These are phyloP conservation scores for Monosporascus sp. DNA, from an alignment of 2,329 filamentous ascomycete species.

Conservation along the genomic window DNA sequence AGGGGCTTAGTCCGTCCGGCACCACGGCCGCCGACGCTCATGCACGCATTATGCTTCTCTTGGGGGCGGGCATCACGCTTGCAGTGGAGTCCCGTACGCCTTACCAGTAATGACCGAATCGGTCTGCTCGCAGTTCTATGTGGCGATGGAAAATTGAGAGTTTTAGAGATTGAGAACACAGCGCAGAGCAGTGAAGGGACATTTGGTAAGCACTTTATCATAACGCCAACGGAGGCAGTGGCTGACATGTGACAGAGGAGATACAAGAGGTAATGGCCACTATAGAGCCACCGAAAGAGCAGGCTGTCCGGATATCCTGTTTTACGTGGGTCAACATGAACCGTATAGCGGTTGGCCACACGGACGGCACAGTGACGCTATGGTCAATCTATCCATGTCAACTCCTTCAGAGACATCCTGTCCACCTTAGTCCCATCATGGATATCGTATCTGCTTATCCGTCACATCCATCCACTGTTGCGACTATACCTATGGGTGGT, in stretches of 20 bases:
- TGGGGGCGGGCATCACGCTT: constrained; percentile 46
- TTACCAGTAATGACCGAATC: constrained; percentile 23
- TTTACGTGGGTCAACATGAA: constrained; percentile 52
- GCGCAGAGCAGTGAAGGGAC: constrained; percentile 17
- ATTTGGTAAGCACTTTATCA: constrained; percentile 33
- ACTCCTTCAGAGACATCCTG: constrained; percentile 44
- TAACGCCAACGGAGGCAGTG: constrained; percentile 1
- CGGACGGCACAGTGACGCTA: constrained; percentile 49
- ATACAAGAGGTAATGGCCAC: constrained; percentile 38
- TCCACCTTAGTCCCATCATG: constrained; percentile 49
- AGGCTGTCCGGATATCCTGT: constrained; percentile 42
- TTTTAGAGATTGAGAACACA: constrained; percentile 36
- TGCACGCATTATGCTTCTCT: constrained; percentile 41
- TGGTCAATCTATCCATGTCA: constrained; percentile 49
- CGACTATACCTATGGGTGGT: constrained; percentile 50
- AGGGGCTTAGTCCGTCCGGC: constrained; percentile 29
- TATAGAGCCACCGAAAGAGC: constrained; percentile 40
- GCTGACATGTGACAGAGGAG: constrained; percentile 34
- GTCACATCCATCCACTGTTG: constrained; percentile 49
- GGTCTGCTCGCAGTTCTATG: constrained; percentile 45
- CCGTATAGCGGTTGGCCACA: constrained; percentile 49
- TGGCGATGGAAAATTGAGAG: constrained; percentile 43
- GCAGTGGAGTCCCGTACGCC: constrained; percentile 46
- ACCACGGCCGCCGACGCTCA: constrained; percentile 31
- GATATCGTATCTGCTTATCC: constrained; percentile 53